Evolutionary conservation across 495 filamentous ascomycete genomes (phyloP).

Genomic region (Poronia punctata): DNA sequence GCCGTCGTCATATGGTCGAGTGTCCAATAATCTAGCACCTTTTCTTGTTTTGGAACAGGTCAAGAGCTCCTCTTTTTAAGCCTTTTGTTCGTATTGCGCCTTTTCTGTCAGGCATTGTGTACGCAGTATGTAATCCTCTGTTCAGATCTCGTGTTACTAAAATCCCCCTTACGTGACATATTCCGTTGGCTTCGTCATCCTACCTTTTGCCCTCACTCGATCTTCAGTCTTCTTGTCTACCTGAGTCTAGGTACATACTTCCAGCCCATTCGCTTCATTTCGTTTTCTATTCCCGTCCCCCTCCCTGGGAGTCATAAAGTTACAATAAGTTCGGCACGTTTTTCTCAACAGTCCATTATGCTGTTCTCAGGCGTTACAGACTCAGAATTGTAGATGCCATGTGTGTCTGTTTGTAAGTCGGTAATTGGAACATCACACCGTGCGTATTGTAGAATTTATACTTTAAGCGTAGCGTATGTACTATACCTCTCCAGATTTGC

Average conservation of each 20-base stretch:
- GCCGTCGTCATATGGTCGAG: not conserved
- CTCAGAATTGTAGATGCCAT: too few species aligned
- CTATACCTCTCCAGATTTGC: not conserved
- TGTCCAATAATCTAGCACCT: not conserved
- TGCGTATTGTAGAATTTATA: too few species aligned
- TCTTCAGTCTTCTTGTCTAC: constrained; percentile 5
- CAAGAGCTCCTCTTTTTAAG: constrained; percentile 1
- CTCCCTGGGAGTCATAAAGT: too few species aligned
- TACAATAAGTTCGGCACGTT: too few species aligned
- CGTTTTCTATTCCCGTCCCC: too few species aligned
- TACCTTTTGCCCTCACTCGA: constrained; percentile 13
- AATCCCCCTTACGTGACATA: constrained; percentile 9
- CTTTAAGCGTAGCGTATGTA: too few species aligned
- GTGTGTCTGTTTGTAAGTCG: too few species aligned
- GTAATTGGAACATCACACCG: too few species aligned
- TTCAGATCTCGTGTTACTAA: constrained; percentile 9
- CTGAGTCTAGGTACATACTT: too few species aligned
- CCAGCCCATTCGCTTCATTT: too few species aligned
- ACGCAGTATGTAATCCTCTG: constrained; percentile 2
- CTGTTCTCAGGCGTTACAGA: too few species aligned
- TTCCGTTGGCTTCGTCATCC: constrained; percentile 8
- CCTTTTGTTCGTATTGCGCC: constrained; percentile 2
- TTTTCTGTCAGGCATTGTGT: constrained; percentile 4
- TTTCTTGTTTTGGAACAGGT: not conserved
- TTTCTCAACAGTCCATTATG: too few species aligned